Conservation (phyloP, 1,284 basidiomycete species). For the Trichosporon sp. region DNA sequence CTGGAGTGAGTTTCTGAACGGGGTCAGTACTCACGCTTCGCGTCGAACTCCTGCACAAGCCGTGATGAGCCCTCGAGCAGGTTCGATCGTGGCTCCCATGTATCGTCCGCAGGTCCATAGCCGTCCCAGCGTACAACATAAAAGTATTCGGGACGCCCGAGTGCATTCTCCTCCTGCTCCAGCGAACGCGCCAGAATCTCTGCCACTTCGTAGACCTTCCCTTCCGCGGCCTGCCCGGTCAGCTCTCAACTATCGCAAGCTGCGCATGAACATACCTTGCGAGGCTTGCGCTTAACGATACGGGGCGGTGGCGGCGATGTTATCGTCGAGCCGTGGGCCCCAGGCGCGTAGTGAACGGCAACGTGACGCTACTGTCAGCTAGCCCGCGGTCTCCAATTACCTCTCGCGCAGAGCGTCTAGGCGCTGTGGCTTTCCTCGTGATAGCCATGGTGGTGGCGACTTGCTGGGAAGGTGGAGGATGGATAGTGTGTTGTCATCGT, state of each 20-base stretch:
- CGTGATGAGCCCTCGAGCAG: constrained; percentile 54
- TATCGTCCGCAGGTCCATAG: constrained; percentile 57
- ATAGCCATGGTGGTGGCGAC: not conserved
- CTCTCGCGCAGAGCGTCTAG: not conserved
- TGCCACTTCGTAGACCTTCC: constrained; percentile 16
- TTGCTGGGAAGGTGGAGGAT: not conserved
- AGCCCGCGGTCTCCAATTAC: not conserved
- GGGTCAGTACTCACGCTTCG: constrained; percentile 17
- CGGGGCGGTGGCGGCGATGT: not conserved
- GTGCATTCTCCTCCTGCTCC: constrained; percentile 4
- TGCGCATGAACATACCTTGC: not conserved
- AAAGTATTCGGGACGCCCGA: constrained; percentile 32
- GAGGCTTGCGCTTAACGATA: not conserved
- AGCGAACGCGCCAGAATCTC: constrained; percentile 32
- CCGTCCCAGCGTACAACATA: constrained; percentile 62
- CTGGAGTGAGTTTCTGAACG: constrained; percentile 1
- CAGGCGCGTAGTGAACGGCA: not conserved
- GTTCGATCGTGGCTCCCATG: constrained; percentile 59
- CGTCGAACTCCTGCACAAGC: constrained; percentile 49
- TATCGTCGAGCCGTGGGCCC: not conserved
- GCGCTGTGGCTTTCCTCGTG: not conserved
- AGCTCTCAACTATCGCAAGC: not conserved
- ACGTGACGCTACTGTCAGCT: not conserved
- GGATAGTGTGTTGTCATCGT: not conserved
- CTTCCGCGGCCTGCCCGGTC: not conserved